A percentile compares a stretch with the other conserved stretches of the same genome.
phyloP scores from a whole-genome alignment of 208 protist genomes.

The Acanthamoeba castellanii region DNA sequence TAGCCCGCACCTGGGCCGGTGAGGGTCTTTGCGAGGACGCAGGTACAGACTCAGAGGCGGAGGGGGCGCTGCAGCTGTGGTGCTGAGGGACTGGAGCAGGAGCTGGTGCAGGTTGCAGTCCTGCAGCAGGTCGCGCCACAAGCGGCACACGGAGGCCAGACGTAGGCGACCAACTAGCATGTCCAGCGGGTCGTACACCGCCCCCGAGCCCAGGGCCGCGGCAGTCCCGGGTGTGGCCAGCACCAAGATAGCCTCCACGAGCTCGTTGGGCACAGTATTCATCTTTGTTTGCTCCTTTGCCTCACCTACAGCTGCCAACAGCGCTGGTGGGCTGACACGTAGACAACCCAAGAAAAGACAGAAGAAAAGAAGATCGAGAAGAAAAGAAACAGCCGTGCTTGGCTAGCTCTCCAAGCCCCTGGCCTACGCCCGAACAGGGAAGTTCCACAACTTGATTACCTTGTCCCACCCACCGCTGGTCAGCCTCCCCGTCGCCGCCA shows the following conservation, averaged over 20 bases:
- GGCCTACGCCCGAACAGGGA: background rate
- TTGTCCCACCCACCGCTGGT: constrained; percentile 6
- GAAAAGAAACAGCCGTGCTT: too few relatives aligned
- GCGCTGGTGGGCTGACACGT: too few relatives aligned
- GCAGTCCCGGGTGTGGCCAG: background rate
- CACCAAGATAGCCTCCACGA: background rate
- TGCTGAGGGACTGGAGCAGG: background rate
- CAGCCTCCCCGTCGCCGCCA: background rate
- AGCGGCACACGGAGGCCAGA: background rate
- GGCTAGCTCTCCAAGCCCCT: too few relatives aligned
- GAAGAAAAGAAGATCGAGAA: too few relatives aligned
- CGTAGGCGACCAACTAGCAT: background rate
- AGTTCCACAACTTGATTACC: constrained; percentile 6
- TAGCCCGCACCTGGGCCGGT: too few relatives aligned
- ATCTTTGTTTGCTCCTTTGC: too few relatives aligned
- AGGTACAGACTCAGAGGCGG: too few relatives aligned
- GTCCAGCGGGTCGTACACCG: background rate
- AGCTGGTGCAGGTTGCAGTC: background rate
- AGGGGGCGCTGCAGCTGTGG: too few relatives aligned
- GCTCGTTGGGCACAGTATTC: background rate
- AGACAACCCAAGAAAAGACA: too few relatives aligned
- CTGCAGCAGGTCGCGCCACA: background rate
- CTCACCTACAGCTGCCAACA: too few relatives aligned
- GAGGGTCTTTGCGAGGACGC: too few relatives aligned
- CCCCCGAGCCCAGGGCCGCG: background rate